Base-by-base conservation (phyloP, 2,329 filamentous ascomycete species). In the Monosporascus sp. region DNA sequence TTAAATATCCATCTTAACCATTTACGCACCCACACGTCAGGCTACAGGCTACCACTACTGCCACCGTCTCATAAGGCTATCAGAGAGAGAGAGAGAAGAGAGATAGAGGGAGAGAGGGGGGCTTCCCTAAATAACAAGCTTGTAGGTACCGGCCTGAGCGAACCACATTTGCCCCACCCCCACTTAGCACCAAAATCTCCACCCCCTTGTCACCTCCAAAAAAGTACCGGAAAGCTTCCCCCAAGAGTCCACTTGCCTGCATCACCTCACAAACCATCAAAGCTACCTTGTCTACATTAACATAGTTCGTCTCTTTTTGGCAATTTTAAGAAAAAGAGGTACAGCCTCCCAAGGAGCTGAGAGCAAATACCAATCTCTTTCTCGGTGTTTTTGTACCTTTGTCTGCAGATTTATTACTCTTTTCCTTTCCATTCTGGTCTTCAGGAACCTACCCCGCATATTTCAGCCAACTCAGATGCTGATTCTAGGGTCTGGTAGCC, bases 381-480 rank as follows among this genome's bases (percentile, higher is more conserved):
- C 43, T 31, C 43, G 11, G 22, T 16, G 52, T 56, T 58, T 55
- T 48, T 53, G 50, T 56, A 52, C 53, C 55, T 49, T 54, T 54
- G 52, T 55, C 37, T 55, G 60, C 48, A 52, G 31, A 52, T 57
- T 53, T 52, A 55, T 50, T 55, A 41, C 43, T 47, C 57, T 58
- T 48, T 43, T 44, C 48, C 55, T 51, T 31, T 55, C 54, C 51
- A 40, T 50, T 49, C 38, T 5, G 45, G 31, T 48, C 41, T 31
- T 50, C 35, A 17, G 14, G 16, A 46, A 14, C 55, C 52, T 59
- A 56, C 57, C 56, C 54, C 60, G 57, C 61, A 59, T 59, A 40
- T 48, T 9, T n/a, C 17, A 41, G 20, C 44, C 60, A 65, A 74
- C 65, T 76, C 78, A 80, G 76, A 83, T 83, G 80, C 80, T 81